phyloP scores from a whole-genome alignment of 805 yeast species.

The Metschnikowia gelsemii region DNA sequence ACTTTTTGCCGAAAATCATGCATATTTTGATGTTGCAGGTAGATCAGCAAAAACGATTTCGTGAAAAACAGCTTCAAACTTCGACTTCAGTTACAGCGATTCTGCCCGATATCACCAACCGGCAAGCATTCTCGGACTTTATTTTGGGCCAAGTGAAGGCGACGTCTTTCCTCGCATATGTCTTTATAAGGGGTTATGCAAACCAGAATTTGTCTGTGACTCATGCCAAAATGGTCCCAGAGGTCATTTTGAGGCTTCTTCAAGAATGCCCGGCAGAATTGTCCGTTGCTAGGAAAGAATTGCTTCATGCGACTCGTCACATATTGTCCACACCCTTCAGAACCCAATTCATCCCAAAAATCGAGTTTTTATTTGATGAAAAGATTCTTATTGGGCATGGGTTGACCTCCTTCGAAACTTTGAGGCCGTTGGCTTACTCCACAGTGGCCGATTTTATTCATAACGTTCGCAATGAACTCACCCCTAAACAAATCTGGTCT shows the following conservation, averaged over 20 bases:
- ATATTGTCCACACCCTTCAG: conserved; percentile 90
- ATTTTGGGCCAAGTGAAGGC: conserved; percentile 93
- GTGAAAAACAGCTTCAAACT: conserved; percentile 48
- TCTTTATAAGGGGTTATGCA: conserved; percentile 81
- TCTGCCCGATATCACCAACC: conserved; percentile 70
- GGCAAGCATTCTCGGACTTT: conserved; percentile 83
- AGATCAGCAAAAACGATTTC: conserved; percentile 57
- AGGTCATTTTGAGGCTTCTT: conserved; percentile 74
- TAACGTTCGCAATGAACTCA: conserved; percentile 80
- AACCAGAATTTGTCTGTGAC: conserved; percentile 50
- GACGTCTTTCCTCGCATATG: conserved; percentile 90
- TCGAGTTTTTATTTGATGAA: conserved; percentile 83
- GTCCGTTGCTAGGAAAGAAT: conserved; percentile 87
- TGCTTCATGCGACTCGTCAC: conserved; percentile 91
- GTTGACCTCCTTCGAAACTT: conserved; percentile 82
- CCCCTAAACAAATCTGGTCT: conserved; percentile 80
- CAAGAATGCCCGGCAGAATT: conserved; percentile 96
- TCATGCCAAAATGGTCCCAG: conserved; percentile 68
- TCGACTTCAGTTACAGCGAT: conserved; percentile 67
- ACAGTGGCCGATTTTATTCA: conserved; percentile 96
- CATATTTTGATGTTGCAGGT: conserved; percentile 75
- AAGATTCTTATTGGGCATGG: conserved; percentile 89
- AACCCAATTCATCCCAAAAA: conserved; percentile 75
- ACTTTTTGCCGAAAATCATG: conserved; percentile 79
- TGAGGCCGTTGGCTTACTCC: conserved; percentile 90